Base-by-base conservation (phyloP, 805 yeast species). In the Saccharomyces mikatae region DNA sequence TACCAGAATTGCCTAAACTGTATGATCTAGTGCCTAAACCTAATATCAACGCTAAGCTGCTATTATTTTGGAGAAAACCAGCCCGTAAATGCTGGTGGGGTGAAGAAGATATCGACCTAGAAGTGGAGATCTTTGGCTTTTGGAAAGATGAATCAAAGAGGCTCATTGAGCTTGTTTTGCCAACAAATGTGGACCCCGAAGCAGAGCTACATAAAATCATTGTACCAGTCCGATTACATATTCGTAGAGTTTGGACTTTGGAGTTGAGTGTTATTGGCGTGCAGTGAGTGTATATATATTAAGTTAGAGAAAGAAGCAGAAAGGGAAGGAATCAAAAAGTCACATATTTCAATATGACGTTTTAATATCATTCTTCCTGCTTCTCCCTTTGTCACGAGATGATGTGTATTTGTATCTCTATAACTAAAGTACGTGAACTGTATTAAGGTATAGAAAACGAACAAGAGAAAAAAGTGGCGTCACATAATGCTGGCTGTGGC, bases 11-110 rank as follows among this genome's bases (percentile, higher is more conserved):
- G 47, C 70, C 70, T 28, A 60, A 59, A 48, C 61, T 66, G 17
- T 69, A 68, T 52, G 72, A 69, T 30, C 59, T 66, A 49, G 70
- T 66, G 26, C 67, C 69, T n/a, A 66, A 62, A 41, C 71, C 72
- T 26, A 67, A 69, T 47, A 61, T 74, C 63, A 59, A 81, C 76
- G 66, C 70, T 61, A 94, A 94, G 69, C 77, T 94, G 51, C 75
- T 94, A 41, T 73, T 94, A 52, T 94, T 94, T 67, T 94, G 99
- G 98, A 80, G 96, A 58, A 94, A 94, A 67, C 99, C 99, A 0
- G 99, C 99, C 1, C 80, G 98, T 66, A 94, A 94, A 68, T 94
- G 99, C 73, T 94, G 99, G 99, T 94, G 99, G 99, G 79, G 88
- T 6, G 81, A 83, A 66, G 80, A 82, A 47, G 74, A 71, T 29